Conservation (phyloP, 139 green algal genomes). For the Chlamydomonas schloesseri region DNA sequence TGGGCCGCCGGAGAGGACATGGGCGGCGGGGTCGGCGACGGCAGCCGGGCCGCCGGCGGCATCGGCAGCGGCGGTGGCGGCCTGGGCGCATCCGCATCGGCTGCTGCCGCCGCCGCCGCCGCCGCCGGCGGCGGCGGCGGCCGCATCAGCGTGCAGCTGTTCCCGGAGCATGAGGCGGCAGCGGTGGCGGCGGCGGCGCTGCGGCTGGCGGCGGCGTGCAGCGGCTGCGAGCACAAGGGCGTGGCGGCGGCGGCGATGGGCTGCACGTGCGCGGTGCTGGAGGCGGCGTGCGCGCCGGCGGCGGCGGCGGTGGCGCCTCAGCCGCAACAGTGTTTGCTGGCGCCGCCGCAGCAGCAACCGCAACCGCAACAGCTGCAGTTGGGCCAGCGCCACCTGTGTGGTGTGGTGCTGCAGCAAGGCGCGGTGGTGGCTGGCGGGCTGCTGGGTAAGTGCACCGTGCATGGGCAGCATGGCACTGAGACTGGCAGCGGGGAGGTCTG, state of each 20-base stretch:
- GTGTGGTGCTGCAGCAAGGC: conserved; percentile 9
- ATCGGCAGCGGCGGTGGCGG: background rate
- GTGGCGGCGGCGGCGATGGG: conserved; percentile 26
- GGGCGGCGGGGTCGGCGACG: no score
- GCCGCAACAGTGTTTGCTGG: no score
- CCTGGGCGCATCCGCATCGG: background rate
- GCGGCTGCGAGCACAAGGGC: conserved; percentile 38
- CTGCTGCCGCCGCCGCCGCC: background rate
- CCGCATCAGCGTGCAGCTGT: no score
- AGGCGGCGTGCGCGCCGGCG: background rate
- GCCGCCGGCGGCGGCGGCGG: no score
- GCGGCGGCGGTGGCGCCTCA: background rate
- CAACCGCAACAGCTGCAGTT: background rate
- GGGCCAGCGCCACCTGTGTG: background rate
- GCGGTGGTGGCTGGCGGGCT: conserved; percentile 3
- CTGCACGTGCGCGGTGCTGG: conserved; percentile 33
- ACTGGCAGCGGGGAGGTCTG: no score
- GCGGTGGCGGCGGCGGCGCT: conserved; percentile 19
- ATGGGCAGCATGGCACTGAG: no score
- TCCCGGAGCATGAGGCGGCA: background rate
- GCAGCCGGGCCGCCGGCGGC: background rate
- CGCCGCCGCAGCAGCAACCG: background rate
- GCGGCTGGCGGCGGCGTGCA: conserved; percentile 34
- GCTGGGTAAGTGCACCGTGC: conserved; percentile 13
- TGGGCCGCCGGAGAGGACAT: no score